A percentile compares a stretch with the other conserved stretches of the same genome.
These are phyloP conservation scores for Pyrus betulifolia DNA, from an alignment of 306 rosid genomes.

Conservation along the genomic window DNA sequence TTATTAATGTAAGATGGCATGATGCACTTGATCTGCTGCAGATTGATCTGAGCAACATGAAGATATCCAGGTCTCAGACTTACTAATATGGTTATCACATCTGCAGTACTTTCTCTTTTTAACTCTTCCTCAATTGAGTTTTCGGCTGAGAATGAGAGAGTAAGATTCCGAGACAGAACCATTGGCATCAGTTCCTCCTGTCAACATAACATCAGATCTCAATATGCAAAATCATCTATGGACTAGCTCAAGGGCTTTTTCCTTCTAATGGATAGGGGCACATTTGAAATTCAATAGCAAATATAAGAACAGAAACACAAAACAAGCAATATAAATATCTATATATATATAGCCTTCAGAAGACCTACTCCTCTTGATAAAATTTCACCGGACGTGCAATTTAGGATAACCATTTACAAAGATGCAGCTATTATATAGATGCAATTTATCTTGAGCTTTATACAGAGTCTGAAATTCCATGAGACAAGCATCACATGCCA, in stretches of 20 bases:
- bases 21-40: slow-evolving; percentile 4
- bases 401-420: neutral
- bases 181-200: slow-evolving; percentile 85
- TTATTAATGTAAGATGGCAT: neutral
- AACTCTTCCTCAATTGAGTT: slow-evolving; percentile 94
- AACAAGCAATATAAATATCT: neutral
- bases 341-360: neutral
- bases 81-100: slow-evolving; percentile 80
- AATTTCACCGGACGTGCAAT: neutral
- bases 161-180: slow-evolving; percentile 75
- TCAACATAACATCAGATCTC: slow-evolving; percentile 25
- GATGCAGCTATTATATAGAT: slow-evolving; percentile 1
- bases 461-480: slow-evolving; percentile 8
- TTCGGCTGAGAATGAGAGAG: slow-evolving; percentile 82
- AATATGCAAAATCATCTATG: neutral
- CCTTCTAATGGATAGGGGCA: neutral
- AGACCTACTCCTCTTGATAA: neutral
- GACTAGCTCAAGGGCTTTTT: neutral
- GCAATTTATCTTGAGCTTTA: neutral
- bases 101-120: slow-evolving; percentile 97
- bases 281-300: neutral
- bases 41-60: neutral
- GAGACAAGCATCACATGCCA: slow-evolving; percentile 16
- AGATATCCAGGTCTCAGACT: slow-evolving; percentile 16
- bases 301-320: neutral